Conservation (phyloP, 495 filamentous ascomycete genomes). For the Aspergillus ostianus region DNA sequence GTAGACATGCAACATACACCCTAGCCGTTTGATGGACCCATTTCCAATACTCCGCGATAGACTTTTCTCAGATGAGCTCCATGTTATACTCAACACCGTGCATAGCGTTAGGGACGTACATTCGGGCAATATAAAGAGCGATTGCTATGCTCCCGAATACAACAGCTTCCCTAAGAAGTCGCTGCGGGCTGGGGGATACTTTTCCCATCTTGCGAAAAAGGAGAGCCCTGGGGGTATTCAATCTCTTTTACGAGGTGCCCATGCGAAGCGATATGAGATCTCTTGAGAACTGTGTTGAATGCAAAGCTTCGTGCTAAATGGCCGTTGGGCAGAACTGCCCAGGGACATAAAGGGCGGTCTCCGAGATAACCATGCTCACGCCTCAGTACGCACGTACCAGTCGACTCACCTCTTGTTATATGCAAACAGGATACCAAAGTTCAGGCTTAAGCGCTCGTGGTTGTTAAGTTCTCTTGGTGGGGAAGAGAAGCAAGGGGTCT, state of each 20-base stretch:
- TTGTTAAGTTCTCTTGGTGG: not conserved
- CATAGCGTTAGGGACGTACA: constrained; percentile 20
- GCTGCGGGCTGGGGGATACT: constrained; percentile 32
- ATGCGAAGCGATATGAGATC: not conserved
- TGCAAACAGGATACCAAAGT: not conserved
- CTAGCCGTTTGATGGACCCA: constrained; percentile 34
- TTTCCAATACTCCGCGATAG: constrained; percentile 31
- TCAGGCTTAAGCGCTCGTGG: not conserved
- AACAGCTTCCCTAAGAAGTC: constrained; percentile 32
- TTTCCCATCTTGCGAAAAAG: constrained; percentile 28
- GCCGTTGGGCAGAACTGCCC: not conserved
- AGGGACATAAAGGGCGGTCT: not conserved
- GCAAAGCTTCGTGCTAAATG: not conserved
- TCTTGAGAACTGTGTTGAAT: not conserved
- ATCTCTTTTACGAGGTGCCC: not conserved
- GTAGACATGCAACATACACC: constrained; percentile 26
- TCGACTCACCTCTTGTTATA: not conserved
- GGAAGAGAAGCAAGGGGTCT: not conserved
- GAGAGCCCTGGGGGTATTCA: not conserved
- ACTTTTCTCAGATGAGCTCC: constrained; percentile 22
- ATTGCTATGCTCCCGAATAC: constrained; percentile 37
- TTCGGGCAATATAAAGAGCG: constrained; percentile 31
- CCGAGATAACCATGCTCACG: not conserved
- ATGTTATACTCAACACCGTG: not conserved
- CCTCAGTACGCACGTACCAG: not conserved